Percentiles rank a stretch among this genome's conserved stretches.
Conservation (phyloP, 1,139 yeast species). For the Candida sp. region DNA sequence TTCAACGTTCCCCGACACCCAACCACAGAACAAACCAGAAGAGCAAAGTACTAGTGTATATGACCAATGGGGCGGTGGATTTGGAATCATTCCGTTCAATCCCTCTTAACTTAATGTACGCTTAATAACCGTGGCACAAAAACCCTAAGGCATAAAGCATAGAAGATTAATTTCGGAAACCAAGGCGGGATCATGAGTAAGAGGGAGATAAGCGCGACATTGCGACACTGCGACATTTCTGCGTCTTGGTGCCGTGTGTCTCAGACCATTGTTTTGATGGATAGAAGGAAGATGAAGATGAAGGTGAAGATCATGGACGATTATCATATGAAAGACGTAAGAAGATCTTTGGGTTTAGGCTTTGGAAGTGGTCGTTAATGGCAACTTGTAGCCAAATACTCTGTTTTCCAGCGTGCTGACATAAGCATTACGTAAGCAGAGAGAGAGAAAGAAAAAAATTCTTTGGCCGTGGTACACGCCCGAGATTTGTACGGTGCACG, state of each 20-base stretch:
- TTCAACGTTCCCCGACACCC: conserved; percentile 30
- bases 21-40: conserved; percentile 9
- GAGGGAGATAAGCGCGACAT: neutral
- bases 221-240: neutral
- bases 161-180: neutral
- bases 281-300: neutral
- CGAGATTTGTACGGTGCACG: too few species aligned
- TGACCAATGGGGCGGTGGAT: conserved; percentile 27
- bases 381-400: too few species aligned
- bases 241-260: neutral
- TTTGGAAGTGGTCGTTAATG: too few species aligned
- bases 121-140: neutral
- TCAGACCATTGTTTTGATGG: neutral
- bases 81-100: conserved; percentile 40
- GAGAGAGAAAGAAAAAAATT: too few species aligned
- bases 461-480: too few species aligned
- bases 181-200: neutral
- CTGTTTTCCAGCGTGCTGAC: neutral
- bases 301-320: too few species aligned
- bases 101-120: conserved; percentile 24
- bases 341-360: too few species aligned
- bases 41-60: conserved; percentile 11
- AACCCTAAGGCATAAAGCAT: neutral
- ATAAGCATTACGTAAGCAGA: neutral
- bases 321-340: too few species aligned